These are phyloP conservation scores for Auricularia auricula-judae DNA, from an alignment of 768 basidiomycete species.

Conservation along the genomic window DNA sequence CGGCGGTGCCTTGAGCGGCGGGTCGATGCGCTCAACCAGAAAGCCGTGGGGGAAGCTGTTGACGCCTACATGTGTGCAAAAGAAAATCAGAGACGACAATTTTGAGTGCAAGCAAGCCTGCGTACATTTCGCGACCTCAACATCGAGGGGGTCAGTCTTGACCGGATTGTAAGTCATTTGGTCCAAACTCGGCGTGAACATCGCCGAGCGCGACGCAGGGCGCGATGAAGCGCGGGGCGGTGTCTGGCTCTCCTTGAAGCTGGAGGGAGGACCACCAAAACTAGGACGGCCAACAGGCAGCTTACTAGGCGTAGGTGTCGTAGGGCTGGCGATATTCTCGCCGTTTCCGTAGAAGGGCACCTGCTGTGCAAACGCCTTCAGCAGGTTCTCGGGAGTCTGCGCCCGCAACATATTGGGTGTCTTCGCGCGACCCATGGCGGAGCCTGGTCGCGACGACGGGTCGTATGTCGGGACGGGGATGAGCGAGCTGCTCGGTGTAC, in stretches of 20 bases:
- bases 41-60: slow-evolving; percentile 73
- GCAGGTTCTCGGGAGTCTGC: slow-evolving; percentile 57
- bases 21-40: slow-evolving; percentile 69
- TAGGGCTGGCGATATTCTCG: slow-evolving; percentile 27
- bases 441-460: slow-evolving; percentile 57
- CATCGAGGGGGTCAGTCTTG: slow-evolving; percentile 75
- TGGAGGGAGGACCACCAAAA: slow-evolving; percentile 13
- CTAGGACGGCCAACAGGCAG: slow-evolving; percentile 47
- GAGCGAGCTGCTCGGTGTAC: slow-evolving; percentile 71
- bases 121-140: slow-evolving; percentile 47
- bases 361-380: slow-evolving; percentile 51
- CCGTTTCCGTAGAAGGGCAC: slow-evolving; percentile 36
- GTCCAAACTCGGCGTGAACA: slow-evolving; percentile 49
- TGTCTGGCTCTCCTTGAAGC: slow-evolving; percentile 9
- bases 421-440: slow-evolving; percentile 48
- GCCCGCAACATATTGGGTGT: slow-evolving; percentile 37
- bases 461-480: slow-evolving; percentile 70
- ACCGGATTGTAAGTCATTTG: slow-evolving; percentile 48
- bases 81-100: not conserved
- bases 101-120: not conserved
- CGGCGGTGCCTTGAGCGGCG: slow-evolving; percentile 52
- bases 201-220: slow-evolving; percentile 35
- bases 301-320: slow-evolving; percentile 27
- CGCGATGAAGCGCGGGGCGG: slow-evolving; percentile 6
- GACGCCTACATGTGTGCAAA: slow-evolving; percentile 28